Evolutionary conservation across 805 yeast species (phyloP).

Genomic region (Teunomyces tritomae): DNA sequence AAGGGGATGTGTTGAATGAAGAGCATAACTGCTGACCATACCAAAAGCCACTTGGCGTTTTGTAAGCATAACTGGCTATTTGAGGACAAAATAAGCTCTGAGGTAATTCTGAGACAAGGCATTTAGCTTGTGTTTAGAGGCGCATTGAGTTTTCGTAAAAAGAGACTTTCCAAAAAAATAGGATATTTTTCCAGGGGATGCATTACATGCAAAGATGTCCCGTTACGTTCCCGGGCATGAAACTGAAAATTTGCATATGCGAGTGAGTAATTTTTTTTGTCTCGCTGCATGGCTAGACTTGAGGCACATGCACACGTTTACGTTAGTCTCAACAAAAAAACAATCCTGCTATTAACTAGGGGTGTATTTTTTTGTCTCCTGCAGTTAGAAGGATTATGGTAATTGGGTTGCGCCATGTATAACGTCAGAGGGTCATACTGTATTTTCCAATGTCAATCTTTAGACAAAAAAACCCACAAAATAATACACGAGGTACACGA

Average conservation of each 20-base stretch:
- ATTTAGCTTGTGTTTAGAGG: neutral
- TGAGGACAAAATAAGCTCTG: neutral
- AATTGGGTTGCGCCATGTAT: neutral
- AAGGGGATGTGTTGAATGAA: neutral
- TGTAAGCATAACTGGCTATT: neutral
- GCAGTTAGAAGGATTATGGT: neutral
- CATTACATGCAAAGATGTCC: neutral
- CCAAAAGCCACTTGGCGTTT: neutral
- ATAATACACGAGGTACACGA: neutral
- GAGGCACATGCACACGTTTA: neutral
- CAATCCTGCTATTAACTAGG: neutral
- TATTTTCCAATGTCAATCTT: neutral
- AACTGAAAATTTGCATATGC: neutral
- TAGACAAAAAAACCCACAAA: neutral
- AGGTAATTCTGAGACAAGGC: neutral
- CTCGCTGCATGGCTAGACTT: neutral
- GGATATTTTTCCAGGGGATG: neutral
- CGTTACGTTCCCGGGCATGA: conserved; percentile 1
- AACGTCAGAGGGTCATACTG: neutral
- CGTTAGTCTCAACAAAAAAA: neutral
- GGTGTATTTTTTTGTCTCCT: neutral
- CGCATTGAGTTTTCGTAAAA: neutral
- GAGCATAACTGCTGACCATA: neutral
- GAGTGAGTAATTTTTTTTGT: neutral
- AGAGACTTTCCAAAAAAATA: neutral